Conservation (phyloP, 805 yeast genomes). For the Saccharomycopsis sp. region DNA sequence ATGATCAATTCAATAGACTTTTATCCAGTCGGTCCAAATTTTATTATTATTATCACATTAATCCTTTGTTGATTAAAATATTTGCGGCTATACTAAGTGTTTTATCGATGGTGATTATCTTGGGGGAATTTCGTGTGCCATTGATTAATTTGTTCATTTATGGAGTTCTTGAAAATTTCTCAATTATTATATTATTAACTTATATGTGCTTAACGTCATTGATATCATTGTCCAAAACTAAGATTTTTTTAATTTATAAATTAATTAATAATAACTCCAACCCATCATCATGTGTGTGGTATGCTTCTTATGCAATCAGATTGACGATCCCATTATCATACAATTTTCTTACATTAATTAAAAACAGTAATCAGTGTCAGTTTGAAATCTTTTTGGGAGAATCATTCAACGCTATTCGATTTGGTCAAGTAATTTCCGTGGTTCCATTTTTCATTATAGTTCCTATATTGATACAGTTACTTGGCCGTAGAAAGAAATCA, state of each 20-base stretch:
- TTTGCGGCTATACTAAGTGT: slow-evolving; percentile 36
- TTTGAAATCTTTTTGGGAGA: slow-evolving; percentile 72
- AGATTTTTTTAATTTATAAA: slow-evolving; percentile 70
- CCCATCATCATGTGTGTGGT: slow-evolving; percentile 68
- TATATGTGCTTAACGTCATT: slow-evolving; percentile 68
- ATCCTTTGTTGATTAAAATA: slow-evolving; percentile 41
- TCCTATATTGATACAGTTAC: slow-evolving; percentile 58
- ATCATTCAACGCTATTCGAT: slow-evolving; percentile 66
- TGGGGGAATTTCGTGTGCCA: slow-evolving; percentile 62
- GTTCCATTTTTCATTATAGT: slow-evolving; percentile 67
- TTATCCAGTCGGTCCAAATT: slow-evolving; percentile 38
- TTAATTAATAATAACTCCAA: slow-evolving; percentile 66
- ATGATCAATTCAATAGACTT: slow-evolving; percentile 21
- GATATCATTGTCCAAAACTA: slow-evolving; percentile 57
- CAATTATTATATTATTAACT: slow-evolving; percentile 40
- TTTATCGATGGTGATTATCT: slow-evolving; percentile 49
- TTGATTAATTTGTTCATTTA: slow-evolving; percentile 46
- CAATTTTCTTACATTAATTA: slow-evolving; percentile 64
- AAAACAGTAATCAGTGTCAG: slow-evolving; percentile 28
- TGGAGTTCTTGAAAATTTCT: slow-evolving; percentile 27
- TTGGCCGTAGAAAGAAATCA: slow-evolving; percentile 46
- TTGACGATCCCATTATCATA: slow-evolving; percentile 76
- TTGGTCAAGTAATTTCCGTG: slow-evolving; percentile 65
- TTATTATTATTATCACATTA: slow-evolving; percentile 34
- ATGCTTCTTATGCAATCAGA: slow-evolving; percentile 74